Conservation (phyloP, 106 monocot species). For the Cymbidium sinense region DNA sequence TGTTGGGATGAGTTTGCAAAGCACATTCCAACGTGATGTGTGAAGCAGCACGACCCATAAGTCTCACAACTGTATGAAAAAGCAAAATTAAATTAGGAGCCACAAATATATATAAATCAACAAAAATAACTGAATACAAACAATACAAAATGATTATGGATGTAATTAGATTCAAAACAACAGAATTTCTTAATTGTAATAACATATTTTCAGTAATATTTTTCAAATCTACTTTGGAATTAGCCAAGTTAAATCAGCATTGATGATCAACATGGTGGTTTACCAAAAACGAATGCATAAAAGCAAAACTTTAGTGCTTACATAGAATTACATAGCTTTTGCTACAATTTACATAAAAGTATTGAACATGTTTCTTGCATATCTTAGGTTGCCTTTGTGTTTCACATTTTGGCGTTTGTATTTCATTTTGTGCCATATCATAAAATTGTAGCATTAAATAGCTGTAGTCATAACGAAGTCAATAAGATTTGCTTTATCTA, state of each 20-base stretch:
- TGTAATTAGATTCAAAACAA: neutral
- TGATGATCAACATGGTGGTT: neutral
- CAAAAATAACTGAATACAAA: neutral
- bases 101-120: neutral
- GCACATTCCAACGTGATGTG: slow-evolving; percentile 98
- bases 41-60: slow-evolving; percentile 99
- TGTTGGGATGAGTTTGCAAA: slow-evolving; percentile 92
- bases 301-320: neutral
- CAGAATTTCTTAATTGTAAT: neutral
- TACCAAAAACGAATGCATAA: neutral
- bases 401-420: neutral
- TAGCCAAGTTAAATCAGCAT: neutral
- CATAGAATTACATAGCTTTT: neutral
- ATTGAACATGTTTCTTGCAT: neutral
- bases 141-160: neutral
- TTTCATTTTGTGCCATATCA: neutral
- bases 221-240: neutral
- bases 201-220: neutral
- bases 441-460: neutral
- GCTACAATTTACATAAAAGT: neutral
- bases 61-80: slow-evolving; percentile 77
- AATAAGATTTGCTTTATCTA: neutral
- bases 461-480: neutral
- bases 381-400: neutral
- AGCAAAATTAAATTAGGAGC: neutral